Percentiles rank a stretch among this genome's conserved stretches.
These are phyloP conservation scores for Echites panduratus DNA, from an alignment of 257 asterid genomes.

Conservation along the genomic window DNA sequence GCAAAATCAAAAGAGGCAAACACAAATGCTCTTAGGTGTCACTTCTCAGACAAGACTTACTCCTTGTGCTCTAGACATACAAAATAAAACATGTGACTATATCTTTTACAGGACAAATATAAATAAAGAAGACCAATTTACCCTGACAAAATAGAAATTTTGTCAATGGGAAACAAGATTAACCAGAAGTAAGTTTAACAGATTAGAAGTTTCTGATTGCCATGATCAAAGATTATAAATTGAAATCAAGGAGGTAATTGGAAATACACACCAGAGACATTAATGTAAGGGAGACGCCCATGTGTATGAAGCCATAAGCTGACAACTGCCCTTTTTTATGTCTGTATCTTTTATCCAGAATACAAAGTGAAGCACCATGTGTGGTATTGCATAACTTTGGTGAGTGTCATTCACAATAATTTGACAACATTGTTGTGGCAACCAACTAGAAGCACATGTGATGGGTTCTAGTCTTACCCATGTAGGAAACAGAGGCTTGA, in stretches of 20 bases:
- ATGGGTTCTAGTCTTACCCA: background rate
- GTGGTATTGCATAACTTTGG: background rate
- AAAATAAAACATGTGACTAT: background rate
- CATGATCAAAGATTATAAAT: background rate
- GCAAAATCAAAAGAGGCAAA: background rate
- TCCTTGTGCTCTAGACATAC: background rate
- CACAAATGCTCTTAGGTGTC: background rate
- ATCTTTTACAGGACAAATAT: background rate
- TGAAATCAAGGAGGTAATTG: background rate
- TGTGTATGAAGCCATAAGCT: background rate
- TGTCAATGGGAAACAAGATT: background rate
- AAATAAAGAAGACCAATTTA: background rate
- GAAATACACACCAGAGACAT: background rate
- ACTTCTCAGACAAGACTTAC: background rate
- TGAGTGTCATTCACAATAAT: background rate
- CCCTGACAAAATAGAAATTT: background rate
- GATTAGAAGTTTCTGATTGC: too few relatives aligned
- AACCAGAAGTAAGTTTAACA: too few relatives aligned
- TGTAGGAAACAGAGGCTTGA: background rate
- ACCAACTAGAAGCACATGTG: background rate
- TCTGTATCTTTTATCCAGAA: background rate
- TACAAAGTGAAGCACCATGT: background rate
- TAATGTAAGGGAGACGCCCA: background rate
- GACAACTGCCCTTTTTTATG: background rate
- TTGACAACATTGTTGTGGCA: too few relatives aligned